Base-by-base conservation (phyloP, 2,329 filamentous ascomycete species). In the Hortaea sp. region DNA sequence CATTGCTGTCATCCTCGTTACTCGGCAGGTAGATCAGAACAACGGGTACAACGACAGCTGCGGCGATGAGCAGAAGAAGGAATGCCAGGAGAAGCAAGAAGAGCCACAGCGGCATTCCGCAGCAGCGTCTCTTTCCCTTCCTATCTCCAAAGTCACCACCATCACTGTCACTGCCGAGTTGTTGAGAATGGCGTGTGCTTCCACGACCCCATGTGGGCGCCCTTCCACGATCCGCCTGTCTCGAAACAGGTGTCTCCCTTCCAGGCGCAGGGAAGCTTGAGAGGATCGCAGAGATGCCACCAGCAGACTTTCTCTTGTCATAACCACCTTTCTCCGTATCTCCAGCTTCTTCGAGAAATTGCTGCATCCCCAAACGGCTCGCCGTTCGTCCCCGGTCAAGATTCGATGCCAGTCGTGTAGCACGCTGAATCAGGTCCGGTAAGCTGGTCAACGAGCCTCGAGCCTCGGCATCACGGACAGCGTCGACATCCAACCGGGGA, bases 371-470 rank as follows among this genome's bases (percentile, higher is more conserved):
- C 5, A 78, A 56, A 47, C 75, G 69, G 58, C 78, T 82, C 9
- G 79, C 79, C 13, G 80, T 82, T 53, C 69, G 82, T 9, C 90
- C 90, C 53, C 82, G 82, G 58, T 97, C 90, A 48, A 98, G 81
- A 66, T 94, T 88, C 0, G 86, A 79, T 11, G 89, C 90, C 34
- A 97, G 71, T 53, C 80, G 81, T 0, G 90, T 97, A 7, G 92
- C 92, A 56, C 92, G 79, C 58, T 81, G 77, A 55, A 98, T 97
- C 49, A 98, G 70, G 63, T 97, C 92, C 0, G 89, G 85, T 49
- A 98, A 70, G 66, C 89, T 95, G 1, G 92, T 97, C 52, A 95
- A 73, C 62, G 89, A 95, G 4, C 88, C 89, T 59, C 92, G 79
- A 1, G 84, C 79, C 64, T 95, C 88, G 11, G 86, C 85, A 43